A percentile compares a stretch with the other conserved stretches of the same genome.
phyloP scores from a whole-genome alignment of 23 red algal genomes.

The Agarophyton chilense region DNA sequence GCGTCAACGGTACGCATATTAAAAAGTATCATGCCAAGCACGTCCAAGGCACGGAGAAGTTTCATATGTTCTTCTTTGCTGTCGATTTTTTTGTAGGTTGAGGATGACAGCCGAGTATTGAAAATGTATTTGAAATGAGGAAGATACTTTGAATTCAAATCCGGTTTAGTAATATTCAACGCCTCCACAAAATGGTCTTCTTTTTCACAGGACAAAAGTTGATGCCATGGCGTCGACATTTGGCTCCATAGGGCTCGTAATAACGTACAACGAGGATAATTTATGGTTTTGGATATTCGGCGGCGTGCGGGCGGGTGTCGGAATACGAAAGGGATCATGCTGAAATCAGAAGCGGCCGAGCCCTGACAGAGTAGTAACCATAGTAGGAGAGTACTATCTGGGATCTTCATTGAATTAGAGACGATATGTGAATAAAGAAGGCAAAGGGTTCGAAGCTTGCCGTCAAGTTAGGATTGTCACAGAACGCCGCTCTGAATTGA shows the following conservation, averaged over 20 bases:
- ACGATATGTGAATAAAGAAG: too few species aligned
- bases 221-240: background rate
- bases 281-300: background rate
- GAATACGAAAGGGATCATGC: background rate
- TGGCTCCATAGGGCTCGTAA: background rate
- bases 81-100: too few species aligned
- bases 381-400: background rate
- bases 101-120: too few species aligned
- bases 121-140: too few species aligned
- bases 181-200: background rate
- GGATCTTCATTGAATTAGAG: too few species aligned
- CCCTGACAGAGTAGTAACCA: background rate
- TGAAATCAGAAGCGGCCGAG: background rate
- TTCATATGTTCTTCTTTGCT: too few species aligned
- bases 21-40: too few species aligned
- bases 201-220: background rate
- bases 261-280: background rate
- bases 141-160: too few species aligned
- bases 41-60: too few species aligned
- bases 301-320: background rate
- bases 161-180: background rate
- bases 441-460: too few species aligned
- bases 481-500: background rate
- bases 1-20: too few species aligned
- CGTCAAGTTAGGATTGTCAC: background rate